Conservation (phyloP, 2,329 filamentous ascomycete genomes). For the Cladosporium sp. region DNA sequence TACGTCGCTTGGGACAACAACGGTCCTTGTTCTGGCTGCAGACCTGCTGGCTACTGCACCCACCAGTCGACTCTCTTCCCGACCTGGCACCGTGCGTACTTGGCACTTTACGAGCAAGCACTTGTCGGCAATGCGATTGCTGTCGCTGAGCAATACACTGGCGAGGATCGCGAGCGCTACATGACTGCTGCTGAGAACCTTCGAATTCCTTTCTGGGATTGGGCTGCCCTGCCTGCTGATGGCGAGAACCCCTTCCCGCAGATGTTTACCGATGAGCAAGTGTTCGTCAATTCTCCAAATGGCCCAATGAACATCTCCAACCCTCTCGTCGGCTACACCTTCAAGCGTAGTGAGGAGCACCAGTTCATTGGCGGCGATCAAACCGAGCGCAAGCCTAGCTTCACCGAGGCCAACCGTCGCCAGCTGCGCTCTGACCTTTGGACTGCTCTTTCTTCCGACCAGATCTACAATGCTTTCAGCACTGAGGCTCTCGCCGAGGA, state of each 20-base stretch:
- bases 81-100: slow-evolving; percentile 25
- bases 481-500: slow-evolving; percentile 10
- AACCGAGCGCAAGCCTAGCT: slow-evolving; percentile 19
- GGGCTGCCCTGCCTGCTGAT: slow-evolving; percentile 21
- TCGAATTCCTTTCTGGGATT: slow-evolving; percentile 35
- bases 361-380: slow-evolving; percentile 13
- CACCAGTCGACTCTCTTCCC: slow-evolving; percentile 25
- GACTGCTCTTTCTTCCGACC: slow-evolving; percentile 19
- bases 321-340: slow-evolving; percentile 20
- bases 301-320: slow-evolving; percentile 21
- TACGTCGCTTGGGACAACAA: slow-evolving; percentile 23
- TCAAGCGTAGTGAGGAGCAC: slow-evolving; percentile 18
- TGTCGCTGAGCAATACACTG: slow-evolving; percentile 18
- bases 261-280: slow-evolving; percentile 25
- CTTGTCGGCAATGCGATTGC: slow-evolving; percentile 18
- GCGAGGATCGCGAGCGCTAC: slow-evolving; percentile 11
- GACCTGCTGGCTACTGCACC: slow-evolving; percentile 29
- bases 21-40: slow-evolving; percentile 15
- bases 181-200: slow-evolving; percentile 28
- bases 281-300: slow-evolving; percentile 29
- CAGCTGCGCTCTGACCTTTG: slow-evolving; percentile 20
- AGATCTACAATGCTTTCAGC: slow-evolving; percentile 20
- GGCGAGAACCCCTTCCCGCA: slow-evolving; percentile 20
- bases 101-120: slow-evolving; percentile 25
- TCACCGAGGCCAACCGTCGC: slow-evolving; percentile 10